Evolutionary conservation across 2,329 filamentous ascomycete species (phyloP).

Genomic region (Ceratocystis papillata): DNA sequence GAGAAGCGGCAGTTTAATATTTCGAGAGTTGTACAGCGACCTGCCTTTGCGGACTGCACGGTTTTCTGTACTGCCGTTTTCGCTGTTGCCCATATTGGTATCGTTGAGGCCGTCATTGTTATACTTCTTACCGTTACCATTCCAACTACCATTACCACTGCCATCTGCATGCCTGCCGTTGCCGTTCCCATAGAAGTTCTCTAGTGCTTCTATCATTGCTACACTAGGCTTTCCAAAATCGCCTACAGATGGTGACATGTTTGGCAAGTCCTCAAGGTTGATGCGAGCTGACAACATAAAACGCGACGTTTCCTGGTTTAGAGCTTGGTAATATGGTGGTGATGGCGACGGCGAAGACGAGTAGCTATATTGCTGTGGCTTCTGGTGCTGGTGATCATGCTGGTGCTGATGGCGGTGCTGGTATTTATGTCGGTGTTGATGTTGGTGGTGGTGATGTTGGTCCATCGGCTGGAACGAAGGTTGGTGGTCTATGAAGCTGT

Average conservation of each 20-base stretch:
- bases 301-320: slow-evolving; percentile 5
- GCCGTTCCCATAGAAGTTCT: slow-evolving; percentile 14
- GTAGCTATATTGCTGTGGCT: not conserved
- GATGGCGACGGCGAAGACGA: not conserved
- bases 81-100: not conserved
- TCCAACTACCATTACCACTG: slow-evolving; percentile 5
- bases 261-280: slow-evolving; percentile 12
- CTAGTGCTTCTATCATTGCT: slow-evolving; percentile 20
- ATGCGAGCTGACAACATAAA: slow-evolving; percentile 15
- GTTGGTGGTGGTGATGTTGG: slow-evolving; percentile 1
- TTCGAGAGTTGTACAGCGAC: not conserved
- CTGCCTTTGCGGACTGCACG: not conserved
- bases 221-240: slow-evolving; percentile 21
- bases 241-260: slow-evolving; percentile 13
- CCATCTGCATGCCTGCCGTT: not conserved
- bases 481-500: not conserved
- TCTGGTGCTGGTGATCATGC: not conserved
- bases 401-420: too few species aligned
- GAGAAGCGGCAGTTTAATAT: slow-evolving; percentile 16
- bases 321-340: slow-evolving; percentile 1
- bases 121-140: not conserved
- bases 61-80: slow-evolving; percentile 8
- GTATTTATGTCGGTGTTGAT: not conserved
- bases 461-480: not conserved
- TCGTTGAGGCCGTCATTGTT: slow-evolving; percentile 6